Base-by-base conservation (phyloP, 352 stramenopile species). In the Pythium angustatum region DNA sequence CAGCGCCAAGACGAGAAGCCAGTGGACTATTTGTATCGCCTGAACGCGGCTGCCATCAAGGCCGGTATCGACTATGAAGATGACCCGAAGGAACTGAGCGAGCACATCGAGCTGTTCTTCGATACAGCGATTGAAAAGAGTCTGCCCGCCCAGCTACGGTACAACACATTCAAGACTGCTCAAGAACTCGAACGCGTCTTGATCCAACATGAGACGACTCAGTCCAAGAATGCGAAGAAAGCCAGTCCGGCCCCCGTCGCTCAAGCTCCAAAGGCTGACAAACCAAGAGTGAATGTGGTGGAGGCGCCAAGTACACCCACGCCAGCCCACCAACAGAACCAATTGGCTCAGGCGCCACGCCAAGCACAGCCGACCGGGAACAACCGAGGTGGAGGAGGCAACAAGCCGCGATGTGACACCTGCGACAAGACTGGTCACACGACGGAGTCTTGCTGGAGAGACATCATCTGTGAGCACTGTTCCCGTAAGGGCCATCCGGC, bases 101-200 rank as follows among this genome's bases (percentile, higher is more conserved):
- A 56, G 30, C 49, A 56, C 30, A 6, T 56, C 17, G 19, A 56
- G n/a, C n/a, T 34, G 30, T 56, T 56, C n/a, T 56, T 52, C 26
- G 45, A 52, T 33, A 34, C 45, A 31, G 26, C 21, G 7, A 10
- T 52, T 8, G 45, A 52, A 12, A 52, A 52, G 45, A 21, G 7
- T 28, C 9, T 52, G 45, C 45, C 45, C 6, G 11, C 41, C 10
- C 41, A 48, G 41, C n/a, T 48, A 9, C 41, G 41, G n/a, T 48
- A 48, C 41, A 48, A 48, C 41, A 48, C 6, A 9, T 48, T 48
- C 41, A 9, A 19, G n/a, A 24, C 12, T 48, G 41, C 21, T 15
- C 9, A 22, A 9, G 41, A 48, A 19, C 21, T 48, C 6, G 41
- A 48, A 48, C 6, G n/a, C 9, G n/a, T 24, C 9, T 22, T 48